Evolutionary conservation across 2,329 filamentous ascomycete species (phyloP).

Genomic region (Calonectria multiphialidica): DNA sequence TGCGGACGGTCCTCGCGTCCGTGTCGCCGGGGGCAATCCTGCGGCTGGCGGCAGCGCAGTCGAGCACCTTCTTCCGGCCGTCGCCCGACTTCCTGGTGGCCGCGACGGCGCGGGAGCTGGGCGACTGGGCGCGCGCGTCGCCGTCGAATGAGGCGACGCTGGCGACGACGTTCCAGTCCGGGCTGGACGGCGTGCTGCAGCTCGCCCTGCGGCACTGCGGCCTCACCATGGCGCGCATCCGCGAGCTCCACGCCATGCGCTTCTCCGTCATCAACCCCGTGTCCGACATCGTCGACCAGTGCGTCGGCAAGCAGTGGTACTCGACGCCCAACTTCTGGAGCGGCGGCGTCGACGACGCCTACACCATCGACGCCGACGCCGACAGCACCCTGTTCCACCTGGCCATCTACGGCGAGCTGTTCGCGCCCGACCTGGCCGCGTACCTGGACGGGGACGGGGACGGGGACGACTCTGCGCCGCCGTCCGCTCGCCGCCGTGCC

Average conservation of each 20-base stretch:
- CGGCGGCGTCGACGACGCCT: conserved; percentile 21
- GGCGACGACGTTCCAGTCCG: background rate
- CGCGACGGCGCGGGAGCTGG: conserved; percentile 18
- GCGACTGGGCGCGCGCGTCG: conserved; percentile 11
- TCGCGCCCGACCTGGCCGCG: background rate
- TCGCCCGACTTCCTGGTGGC: conserved; percentile 14
- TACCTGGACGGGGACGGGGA: background rate
- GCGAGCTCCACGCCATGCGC: conserved; percentile 17
- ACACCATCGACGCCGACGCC: conserved; percentile 15
- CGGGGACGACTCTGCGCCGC: too few species aligned
- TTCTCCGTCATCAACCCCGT: conserved; percentile 22
- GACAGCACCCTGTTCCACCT: conserved; percentile 15
- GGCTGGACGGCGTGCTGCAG: conserved; percentile 8
- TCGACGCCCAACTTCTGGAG: conserved; percentile 12
- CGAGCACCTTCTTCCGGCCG: conserved; percentile 18
- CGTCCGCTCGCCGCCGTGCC: background rate
- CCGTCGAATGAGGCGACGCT: conserved; percentile 5
- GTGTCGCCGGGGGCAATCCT: conserved; percentile 5
- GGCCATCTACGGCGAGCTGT: conserved; percentile 20
- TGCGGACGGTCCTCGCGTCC: background rate
- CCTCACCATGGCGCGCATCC: conserved; percentile 15
- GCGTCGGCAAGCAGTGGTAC: conserved; percentile 18
- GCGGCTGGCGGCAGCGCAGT: conserved; percentile 15
- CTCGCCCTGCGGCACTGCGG: conserved; percentile 17
- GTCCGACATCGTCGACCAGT: conserved; percentile 17